Evolutionary conservation across 2,329 filamentous ascomycete species (phyloP), one percentile per base, ranked within the genome.

Genomic region (Drechslerella dactyloides): DNA sequence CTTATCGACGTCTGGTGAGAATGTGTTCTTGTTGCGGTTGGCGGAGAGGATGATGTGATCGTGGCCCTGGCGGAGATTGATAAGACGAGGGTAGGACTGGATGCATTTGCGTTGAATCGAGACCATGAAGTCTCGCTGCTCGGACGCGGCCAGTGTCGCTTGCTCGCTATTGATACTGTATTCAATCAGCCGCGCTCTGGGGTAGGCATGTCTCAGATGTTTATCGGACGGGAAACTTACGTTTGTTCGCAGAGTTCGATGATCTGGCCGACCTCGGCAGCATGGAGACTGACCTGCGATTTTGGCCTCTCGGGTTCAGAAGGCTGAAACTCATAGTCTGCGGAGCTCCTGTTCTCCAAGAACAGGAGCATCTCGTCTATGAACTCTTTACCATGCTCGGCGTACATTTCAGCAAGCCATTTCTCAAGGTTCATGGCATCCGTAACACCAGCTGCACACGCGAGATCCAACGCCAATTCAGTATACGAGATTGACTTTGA

Each of bases 41-140:
- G 96, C 96, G 8, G 85, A 84, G 77, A 97, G 91, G 74, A 99
- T 93, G 46, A 97, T 87, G 65, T 94, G 90, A 79, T 99, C 92
- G 74, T 89, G 93, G 2, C 90, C 92, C 80, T 96, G 91, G 1
- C 92, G 93, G 76, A 96, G 97, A 77, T 99, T 99, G 82, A 99
- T 96, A 30, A 99, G 82, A 48, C 94, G 86, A 6, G 94, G 96
- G 76, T 97, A 99, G 0, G 90, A 89, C 64, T 93, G 93, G 74
- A 99, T 92, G 79, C 93, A 97, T 59, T 88, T 86, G 33, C 93
- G 86, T 80, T 97, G 93, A 27, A 96, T 75, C 27, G 73, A 86
- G 13, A 87, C 82, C 55, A 94, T 91, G 23, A 96, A 83, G 59
- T 93, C 89, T 56, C 89, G 84, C 58, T 86, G 85, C 61, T 83